A percentile compares a stretch with the other conserved stretches of the same genome.
Evolutionary conservation across 495 filamentous ascomycete genomes (phyloP).

Genomic region (Schizothecium vesticola): DNA sequence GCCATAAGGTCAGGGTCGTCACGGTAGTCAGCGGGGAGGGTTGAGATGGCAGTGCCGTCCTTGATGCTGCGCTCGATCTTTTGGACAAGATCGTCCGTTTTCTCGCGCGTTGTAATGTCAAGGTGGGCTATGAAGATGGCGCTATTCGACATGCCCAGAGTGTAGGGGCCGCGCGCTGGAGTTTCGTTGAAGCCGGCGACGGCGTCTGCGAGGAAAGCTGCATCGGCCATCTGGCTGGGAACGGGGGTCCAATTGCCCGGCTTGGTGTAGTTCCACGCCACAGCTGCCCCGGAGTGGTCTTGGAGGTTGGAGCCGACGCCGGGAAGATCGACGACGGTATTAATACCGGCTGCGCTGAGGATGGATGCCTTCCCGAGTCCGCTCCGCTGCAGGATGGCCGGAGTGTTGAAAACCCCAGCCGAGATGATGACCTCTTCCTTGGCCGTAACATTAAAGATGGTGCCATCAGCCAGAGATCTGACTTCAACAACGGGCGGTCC

Average conservation of each 20-base stretch:
- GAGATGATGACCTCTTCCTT: constrained; percentile 6
- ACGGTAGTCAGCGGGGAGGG: not conserved
- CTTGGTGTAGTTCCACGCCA: too few species aligned
- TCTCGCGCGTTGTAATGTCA: constrained; percentile 5
- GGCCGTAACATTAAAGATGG: constrained; percentile 17
- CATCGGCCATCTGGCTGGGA: not conserved
- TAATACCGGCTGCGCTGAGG: not conserved
- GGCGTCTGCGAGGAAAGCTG: constrained; percentile 2
- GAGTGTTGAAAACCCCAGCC: constrained; percentile 33
- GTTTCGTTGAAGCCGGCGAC: constrained; percentile 2
- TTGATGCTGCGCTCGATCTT: not conserved
- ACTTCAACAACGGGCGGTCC: constrained; percentile 23
- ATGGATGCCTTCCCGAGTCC: not conserved
- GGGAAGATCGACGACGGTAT: not conserved
- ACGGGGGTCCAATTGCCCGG: not conserved
- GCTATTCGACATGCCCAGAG: constrained; percentile 15
- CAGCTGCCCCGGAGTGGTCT: not conserved
- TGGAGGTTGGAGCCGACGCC: constrained; percentile 3
- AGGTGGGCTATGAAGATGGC: constrained; percentile 9
- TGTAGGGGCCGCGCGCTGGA: constrained; percentile 19
- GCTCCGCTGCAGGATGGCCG: constrained; percentile 13
- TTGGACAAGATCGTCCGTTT: not conserved
- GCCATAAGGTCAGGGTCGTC: constrained; percentile 25
- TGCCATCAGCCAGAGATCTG: constrained; percentile 13
- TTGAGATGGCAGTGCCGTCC: not conserved